Evolutionary conservation across 2,329 filamentous ascomycete species (phyloP).

Genomic region (Leptoxyphium fumago): DNA sequence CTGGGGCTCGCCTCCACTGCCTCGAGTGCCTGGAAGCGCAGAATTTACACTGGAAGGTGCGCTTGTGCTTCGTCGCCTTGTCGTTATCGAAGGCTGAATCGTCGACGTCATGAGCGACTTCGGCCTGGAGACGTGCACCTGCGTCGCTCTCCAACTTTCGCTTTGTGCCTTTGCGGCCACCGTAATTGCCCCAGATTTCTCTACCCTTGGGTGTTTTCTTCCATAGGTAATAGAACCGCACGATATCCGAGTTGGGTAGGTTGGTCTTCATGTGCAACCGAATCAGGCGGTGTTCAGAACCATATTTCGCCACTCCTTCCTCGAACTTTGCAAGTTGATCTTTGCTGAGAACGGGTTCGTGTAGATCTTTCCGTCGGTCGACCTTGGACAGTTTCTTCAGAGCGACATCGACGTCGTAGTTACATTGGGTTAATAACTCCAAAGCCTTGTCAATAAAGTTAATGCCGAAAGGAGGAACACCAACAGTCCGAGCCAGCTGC

Average conservation of each 20-base stretch:
- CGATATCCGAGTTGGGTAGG: constrained; percentile 63
- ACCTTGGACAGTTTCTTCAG: constrained; percentile 53
- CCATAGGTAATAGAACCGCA: constrained; percentile 95
- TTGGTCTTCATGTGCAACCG: constrained; percentile 68
- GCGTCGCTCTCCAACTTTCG: constrained; percentile 49
- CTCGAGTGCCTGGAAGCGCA: constrained; percentile 66
- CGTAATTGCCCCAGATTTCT: constrained; percentile 80
- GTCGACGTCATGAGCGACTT: constrained; percentile 81
- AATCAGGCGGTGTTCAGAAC: constrained; percentile 74
- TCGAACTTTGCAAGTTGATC: constrained; percentile 82
- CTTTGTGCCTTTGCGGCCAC: constrained; percentile 79
- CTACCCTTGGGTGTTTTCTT: constrained; percentile 81
- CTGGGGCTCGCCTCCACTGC: constrained; percentile 84
- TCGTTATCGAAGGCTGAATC: constrained; percentile 90
- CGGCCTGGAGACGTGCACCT: constrained; percentile 67
- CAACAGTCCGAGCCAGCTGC: constrained; percentile 48
- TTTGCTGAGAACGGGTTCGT: constrained; percentile 66
- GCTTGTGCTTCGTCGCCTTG: constrained; percentile 67
- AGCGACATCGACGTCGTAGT: constrained; percentile 57
- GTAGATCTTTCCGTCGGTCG: constrained; percentile 56
- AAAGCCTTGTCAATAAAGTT: constrained; percentile 80
- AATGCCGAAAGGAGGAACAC: constrained; percentile 61
- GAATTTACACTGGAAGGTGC: constrained; percentile 86
- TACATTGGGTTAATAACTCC: constrained; percentile 54
- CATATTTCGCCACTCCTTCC: constrained; percentile 76